Evolutionary conservation across 805 yeast species (phyloP).

Genomic region (Ogataea paraovalis): DNA sequence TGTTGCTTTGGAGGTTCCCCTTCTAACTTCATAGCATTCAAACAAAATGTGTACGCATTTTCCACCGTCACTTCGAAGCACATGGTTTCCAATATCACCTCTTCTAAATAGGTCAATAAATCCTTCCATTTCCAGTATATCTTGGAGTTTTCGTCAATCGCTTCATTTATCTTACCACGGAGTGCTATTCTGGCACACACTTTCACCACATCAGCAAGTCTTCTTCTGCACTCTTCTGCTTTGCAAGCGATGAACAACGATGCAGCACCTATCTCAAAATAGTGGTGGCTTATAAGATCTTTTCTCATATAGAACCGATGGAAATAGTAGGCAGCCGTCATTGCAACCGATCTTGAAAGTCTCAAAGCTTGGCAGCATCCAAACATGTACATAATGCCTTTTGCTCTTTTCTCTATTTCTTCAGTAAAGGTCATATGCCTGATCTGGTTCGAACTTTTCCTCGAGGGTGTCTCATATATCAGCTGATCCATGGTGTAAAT

Average conservation of each 20-base stretch:
- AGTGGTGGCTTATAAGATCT: conserved; percentile 39
- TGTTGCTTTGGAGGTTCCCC: conserved; percentile 11
- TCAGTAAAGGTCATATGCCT: conserved; percentile 27
- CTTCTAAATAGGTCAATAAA: conserved; percentile 42
- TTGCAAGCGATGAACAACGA: conserved; percentile 50
- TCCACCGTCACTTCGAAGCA: conserved; percentile 46
- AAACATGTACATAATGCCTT: conserved; percentile 45
- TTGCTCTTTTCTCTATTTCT: conserved; percentile 41
- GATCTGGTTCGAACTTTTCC: conserved; percentile 22
- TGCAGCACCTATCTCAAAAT: conserved; percentile 49
- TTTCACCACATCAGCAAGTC: conserved; percentile 45
- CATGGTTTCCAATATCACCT: conserved; percentile 38
- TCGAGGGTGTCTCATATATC: conserved; percentile 31
- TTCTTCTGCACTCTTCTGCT: conserved; percentile 48
- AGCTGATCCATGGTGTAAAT: conserved; percentile 23
- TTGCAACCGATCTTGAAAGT: conserved; percentile 43
- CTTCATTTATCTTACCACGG: conserved; percentile 34
- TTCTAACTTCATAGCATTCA: conserved; percentile 22
- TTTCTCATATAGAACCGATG: conserved; percentile 51
- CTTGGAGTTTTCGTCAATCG: conserved; percentile 41
- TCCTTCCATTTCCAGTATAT: conserved; percentile 52
- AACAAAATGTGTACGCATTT: conserved; percentile 35
- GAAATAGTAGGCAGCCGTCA: conserved; percentile 44
- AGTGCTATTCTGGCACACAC: conserved; percentile 44
- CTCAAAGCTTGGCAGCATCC: conserved; percentile 40